A percentile compares a stretch with the other conserved stretches of the same genome.
These are phyloP conservation scores for Melampsora medusae DNA, from an alignment of 1,284 basidiomycete genomes.

Conservation along the genomic window DNA sequence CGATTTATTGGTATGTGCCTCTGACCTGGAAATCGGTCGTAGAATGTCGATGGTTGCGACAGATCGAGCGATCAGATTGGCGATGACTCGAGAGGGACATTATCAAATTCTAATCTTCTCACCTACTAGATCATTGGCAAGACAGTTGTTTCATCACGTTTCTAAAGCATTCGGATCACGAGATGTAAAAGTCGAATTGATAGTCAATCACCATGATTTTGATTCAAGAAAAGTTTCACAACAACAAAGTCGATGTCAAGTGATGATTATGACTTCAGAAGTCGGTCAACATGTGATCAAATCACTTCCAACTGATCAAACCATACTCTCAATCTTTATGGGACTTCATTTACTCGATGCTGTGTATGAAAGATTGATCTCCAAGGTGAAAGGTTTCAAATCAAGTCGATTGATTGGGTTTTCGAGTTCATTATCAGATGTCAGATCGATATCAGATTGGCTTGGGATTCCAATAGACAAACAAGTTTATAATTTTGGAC, in stretches of 20 bases:
- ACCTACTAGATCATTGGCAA: conserved; percentile 25
- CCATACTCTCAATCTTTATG: conserved; percentile 72
- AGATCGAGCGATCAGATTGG: conserved; percentile 26
- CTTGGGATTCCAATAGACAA: conserved; percentile 66
- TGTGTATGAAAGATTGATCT: conserved; percentile 71
- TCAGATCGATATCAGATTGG: conserved; percentile 78
- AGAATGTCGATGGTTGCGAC: conserved; percentile 17
- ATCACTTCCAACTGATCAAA: conserved; percentile 58
- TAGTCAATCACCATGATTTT: not conserved
- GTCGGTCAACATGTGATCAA: conserved; percentile 49
- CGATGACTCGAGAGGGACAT: not conserved
- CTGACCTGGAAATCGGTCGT: conserved; percentile 13
- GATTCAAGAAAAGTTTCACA: conserved; percentile 47
- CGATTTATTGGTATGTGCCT: conserved; percentile 31
- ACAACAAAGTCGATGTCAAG: conserved; percentile 5
- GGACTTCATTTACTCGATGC: conserved; percentile 80
- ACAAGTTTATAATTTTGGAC: conserved; percentile 74
- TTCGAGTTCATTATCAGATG: conserved; percentile 74
- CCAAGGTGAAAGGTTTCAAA: conserved; percentile 61
- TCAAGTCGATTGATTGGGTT: conserved; percentile 70
- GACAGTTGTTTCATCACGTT: conserved; percentile 17
- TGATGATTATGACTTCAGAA: conserved; percentile 54
- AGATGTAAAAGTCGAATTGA: conserved; percentile 5
- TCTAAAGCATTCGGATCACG: conserved; percentile 9
- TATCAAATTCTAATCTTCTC: conserved; percentile 22